A percentile compares a stretch with the other conserved stretches of the same genome.
Evolutionary conservation across 306 rosid species (phyloP).

Genomic region (Prunus persica): Prunus_persica_NCBIv2 NC_034015.1:17942501-17943000

Average conservation of each 20-base stretch:
- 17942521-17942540: slow-evolving; percentile 68
- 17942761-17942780: not conserved
- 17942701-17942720: slow-evolving; percentile 28
- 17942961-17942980: not conserved
- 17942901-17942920: not conserved
- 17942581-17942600: slow-evolving; percentile 49
- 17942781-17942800: not conserved
- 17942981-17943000: not conserved
- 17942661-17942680: slow-evolving; percentile 67
- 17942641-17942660: slow-evolving; percentile 43
- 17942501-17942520: slow-evolving; percentile 46
- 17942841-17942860: slow-evolving; percentile 49
- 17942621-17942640: slow-evolving; percentile 65
- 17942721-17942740: slow-evolving; percentile 11
- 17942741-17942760: not conserved
- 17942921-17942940: slow-evolving; percentile 15
- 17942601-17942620: slow-evolving; percentile 65
- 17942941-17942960: not conserved
- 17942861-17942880: slow-evolving; percentile 44
- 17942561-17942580: slow-evolving; percentile 14
- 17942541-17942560: slow-evolving; percentile 58
- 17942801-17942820: not conserved
- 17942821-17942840: not conserved
- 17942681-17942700: slow-evolving; percentile 48
- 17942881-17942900: slow-evolving; percentile 14